Evolutionary conservation across 768 basidiomycete species (phyloP), one percentile per base, ranked within the genome.

Genomic region (Leucocoprinus birnbaumii): DNA sequence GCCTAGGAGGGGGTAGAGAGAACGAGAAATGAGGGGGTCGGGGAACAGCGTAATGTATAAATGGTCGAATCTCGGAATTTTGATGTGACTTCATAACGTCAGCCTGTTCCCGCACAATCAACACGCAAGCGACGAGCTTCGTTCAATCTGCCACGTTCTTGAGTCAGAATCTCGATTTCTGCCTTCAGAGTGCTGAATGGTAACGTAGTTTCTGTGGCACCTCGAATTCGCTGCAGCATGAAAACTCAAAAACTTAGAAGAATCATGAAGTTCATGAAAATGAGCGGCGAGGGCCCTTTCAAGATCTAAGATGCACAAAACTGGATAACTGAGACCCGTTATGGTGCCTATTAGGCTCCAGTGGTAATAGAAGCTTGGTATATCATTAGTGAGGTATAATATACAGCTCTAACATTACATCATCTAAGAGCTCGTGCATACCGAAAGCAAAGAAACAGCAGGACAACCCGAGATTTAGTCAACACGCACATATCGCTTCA

Each of bases 401-500:
- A n/a, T n/a, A n/a, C n/a, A n/a, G 40, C 40, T 19, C 14, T 3
- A 41, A 41, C 40, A 5, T 5, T 11, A 11, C 31, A 5, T 11
- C 6, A 31, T 41, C 14, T 22, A 19, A 18, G 6, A n/a, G 3
- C 26, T 26, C 13, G 31, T 48, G 24, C 46, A 19, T 16, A 27
- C 3, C 19, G 16, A 48, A 48, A 27, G 31, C 27, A 31, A 31
- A 31, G 16, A 48, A 24, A 26, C 25, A 11, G 31, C 27, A 16
- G 5, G 14, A n/a, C 10, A 11, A 44, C 46, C 31, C 31, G 11
- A 31, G 11, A 38, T 8, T 31, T 25, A 55, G 31, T 43, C 13
- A 3, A 41, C 47, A 37, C 46, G 55, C 19, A 49, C 61, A 24
- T 44, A 49, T 8, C 66, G 68, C 58, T 63, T 73, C 31, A 77